Conservation (phyloP, 495 filamentous ascomycete genomes). For the Chaetomium tenue region DNA sequence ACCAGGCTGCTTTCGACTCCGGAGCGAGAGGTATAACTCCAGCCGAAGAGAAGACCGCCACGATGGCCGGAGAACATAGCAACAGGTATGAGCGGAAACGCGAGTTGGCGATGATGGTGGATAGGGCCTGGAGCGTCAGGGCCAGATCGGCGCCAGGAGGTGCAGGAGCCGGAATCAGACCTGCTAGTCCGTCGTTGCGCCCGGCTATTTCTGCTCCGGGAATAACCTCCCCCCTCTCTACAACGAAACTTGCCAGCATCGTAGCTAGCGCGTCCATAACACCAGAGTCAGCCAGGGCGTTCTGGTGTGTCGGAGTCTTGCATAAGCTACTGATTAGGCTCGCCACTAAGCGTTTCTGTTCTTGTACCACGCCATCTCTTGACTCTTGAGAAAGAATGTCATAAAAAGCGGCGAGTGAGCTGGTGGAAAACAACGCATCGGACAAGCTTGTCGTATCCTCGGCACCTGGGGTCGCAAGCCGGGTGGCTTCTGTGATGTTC, state of each 20-base stretch:
- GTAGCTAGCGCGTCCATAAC: constrained; percentile 78
- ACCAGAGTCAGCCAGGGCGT: constrained; percentile 63
- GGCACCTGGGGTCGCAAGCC: constrained; percentile 38
- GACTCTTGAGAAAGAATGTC: constrained; percentile 64
- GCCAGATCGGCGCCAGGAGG: constrained; percentile 60
- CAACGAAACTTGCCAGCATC: constrained; percentile 70
- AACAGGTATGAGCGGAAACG: constrained; percentile 74
- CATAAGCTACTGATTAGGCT: constrained; percentile 65
- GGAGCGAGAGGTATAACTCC: constrained; percentile 30
- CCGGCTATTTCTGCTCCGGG: constrained; percentile 53
- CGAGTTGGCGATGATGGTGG: constrained; percentile 75
- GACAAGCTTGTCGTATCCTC: constrained; percentile 48
- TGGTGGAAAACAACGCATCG: constrained; percentile 60
- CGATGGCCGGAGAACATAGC: constrained; percentile 71
- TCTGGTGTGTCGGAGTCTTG: constrained; percentile 65
- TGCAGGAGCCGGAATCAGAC: constrained; percentile 55
- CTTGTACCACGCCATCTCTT: constrained; percentile 48
- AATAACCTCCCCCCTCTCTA: constrained; percentile 62
- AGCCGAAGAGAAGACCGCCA: constrained; percentile 62
- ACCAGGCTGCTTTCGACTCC: constrained; percentile 38
- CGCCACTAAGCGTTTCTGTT: constrained; percentile 63
- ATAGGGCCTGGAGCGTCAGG: constrained; percentile 75
- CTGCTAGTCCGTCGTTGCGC: constrained; percentile 43
- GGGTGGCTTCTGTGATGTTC: constrained; percentile 65
- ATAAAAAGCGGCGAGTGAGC: constrained; percentile 57